Conservation (phyloP, 176 grass and related monocot genomes). For the Avena eriantha region DNA sequence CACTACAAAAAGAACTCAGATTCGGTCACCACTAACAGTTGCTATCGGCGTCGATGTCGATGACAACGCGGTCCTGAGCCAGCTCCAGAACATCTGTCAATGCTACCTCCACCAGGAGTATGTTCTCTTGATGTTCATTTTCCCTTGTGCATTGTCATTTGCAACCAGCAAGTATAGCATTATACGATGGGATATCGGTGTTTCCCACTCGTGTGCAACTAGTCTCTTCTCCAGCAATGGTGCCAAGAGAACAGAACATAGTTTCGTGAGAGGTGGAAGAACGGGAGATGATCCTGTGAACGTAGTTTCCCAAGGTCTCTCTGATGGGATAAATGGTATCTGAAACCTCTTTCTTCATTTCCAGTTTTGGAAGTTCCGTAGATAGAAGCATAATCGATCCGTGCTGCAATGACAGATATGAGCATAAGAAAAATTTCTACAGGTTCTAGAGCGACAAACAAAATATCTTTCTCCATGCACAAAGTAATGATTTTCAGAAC, state of each 20-base stretch:
- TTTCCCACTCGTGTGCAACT: slow-evolving; percentile 37
- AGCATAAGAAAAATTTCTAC: background rate
- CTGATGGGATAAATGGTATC: slow-evolving; percentile 68
- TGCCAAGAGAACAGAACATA: slow-evolving; percentile 69
- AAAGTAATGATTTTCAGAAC: background rate
- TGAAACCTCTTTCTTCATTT: slow-evolving; percentile 50
- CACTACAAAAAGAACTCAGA: too few species aligned
- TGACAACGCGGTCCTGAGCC: background rate
- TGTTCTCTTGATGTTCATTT: slow-evolving; percentile 1
- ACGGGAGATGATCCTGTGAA: slow-evolving; percentile 82
- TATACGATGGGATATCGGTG: background rate
- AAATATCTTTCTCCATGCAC: background rate
- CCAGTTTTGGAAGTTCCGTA: slow-evolving; percentile 61
- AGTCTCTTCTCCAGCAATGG: too few species aligned
- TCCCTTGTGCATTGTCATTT: background rate
- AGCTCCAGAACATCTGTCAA: background rate
- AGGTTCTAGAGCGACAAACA: background rate
- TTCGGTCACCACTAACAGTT: too few species aligned
- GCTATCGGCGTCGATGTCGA: too few species aligned
- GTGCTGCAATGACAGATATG: slow-evolving; percentile 52
- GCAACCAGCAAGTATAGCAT: background rate
- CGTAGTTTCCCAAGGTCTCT: slow-evolving; percentile 90
- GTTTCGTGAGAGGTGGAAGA: slow-evolving; percentile 58
- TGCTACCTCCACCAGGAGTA: background rate
- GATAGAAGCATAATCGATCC: slow-evolving; percentile 67